Percentiles rank a stretch among this genome's conserved stretches.
Evolutionary conservation across 2,329 filamentous ascomycete species (phyloP).

Genomic region (Fusarium staphyleae): DNA sequence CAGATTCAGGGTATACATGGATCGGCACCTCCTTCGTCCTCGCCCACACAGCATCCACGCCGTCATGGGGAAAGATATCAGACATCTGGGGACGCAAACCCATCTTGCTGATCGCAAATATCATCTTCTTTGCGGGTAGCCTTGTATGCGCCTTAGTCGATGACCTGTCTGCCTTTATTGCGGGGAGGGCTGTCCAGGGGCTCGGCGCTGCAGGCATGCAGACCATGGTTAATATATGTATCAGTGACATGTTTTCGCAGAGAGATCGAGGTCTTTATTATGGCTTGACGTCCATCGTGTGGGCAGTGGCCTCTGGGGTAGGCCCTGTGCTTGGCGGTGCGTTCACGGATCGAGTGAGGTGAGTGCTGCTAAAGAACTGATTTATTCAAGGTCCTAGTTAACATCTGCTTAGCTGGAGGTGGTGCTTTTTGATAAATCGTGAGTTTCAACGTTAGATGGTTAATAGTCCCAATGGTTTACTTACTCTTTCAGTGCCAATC

Average conservation of each 20-base stretch:
- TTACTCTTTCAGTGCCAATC: constrained; percentile 49
- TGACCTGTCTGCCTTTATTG: constrained; percentile 51
- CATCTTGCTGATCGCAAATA: constrained; percentile 56
- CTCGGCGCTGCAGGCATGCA: constrained; percentile 60
- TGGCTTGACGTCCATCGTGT: constrained; percentile 70
- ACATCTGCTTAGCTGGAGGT: constrained; percentile 45
- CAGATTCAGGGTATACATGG: constrained; percentile 75
- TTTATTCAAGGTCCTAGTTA: neutral
- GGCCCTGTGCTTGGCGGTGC: constrained; percentile 71
- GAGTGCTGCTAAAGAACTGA: constrained; percentile 15
- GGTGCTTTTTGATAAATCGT: constrained; percentile 63
- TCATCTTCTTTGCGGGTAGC: constrained; percentile 60
- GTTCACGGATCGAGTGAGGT: constrained; percentile 67
- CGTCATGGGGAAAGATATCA: constrained; percentile 72
- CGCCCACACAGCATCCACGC: constrained; percentile 69
- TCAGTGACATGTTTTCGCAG: constrained; percentile 60
- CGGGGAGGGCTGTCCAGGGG: constrained; percentile 57
- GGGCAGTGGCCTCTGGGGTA: constrained; percentile 70
- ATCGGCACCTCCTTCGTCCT: constrained; percentile 78
- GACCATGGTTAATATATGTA: constrained; percentile 61
- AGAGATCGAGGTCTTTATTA: constrained; percentile 57
- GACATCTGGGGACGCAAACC: constrained; percentile 67
- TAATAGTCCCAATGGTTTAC: neutral
- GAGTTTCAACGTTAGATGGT: neutral
- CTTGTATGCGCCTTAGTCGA: constrained; percentile 56